Evolutionary conservation across 352 stramenopile species (phyloP), one percentile per base, ranked within the genome.

Genomic region (Nothophytophthora sp.): DNA sequence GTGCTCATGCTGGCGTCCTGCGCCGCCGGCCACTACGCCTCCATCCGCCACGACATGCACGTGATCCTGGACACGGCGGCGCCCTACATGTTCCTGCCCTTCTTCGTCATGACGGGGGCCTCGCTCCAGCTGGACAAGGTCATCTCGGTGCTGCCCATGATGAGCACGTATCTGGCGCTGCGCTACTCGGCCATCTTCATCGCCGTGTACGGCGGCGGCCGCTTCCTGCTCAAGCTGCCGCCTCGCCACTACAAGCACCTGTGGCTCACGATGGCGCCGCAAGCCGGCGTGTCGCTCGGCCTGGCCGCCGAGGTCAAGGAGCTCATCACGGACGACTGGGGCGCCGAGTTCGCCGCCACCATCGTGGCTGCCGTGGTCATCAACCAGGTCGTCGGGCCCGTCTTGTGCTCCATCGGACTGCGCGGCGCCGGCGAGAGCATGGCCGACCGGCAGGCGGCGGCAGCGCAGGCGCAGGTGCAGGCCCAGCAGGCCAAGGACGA

Each of bases 21-120:
- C 49, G 44, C 76, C 23, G 76, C 76, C 2, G 76, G 76, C 15
- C 76, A 88, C 51, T 76, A 81, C 46, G 34, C 59, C 13, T 55
- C 57, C 8, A 88, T 88, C 39, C 71, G 76, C 24, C 76, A 79
- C 27, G 70, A 88, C 42, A 88, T 88, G 76, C 76, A 88, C 56
- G 71, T 84, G 38, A 88, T 88, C 39, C 51, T 88, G 13, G 76
- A 88, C 33, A 81, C 66, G 1, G 72, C 74, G 11, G 76, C 74
- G 44, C 77, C 77, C 9, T 88, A 83, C 61, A 75, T 88, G 19
- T 85, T 88, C 42, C 45, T 88, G 48, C 77, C 77, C 7, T 88
- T 88, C 60, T 88, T 88, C 64, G 73, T 85, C 28, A 86, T 88
- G 74, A 88, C 77, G 1, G 77, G 77, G 2, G 77, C 77, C 4